These are phyloP conservation scores for Elsinoe batatas DNA, from an alignment of 2,329 filamentous ascomycete genomes.

Conservation along the genomic window DNA sequence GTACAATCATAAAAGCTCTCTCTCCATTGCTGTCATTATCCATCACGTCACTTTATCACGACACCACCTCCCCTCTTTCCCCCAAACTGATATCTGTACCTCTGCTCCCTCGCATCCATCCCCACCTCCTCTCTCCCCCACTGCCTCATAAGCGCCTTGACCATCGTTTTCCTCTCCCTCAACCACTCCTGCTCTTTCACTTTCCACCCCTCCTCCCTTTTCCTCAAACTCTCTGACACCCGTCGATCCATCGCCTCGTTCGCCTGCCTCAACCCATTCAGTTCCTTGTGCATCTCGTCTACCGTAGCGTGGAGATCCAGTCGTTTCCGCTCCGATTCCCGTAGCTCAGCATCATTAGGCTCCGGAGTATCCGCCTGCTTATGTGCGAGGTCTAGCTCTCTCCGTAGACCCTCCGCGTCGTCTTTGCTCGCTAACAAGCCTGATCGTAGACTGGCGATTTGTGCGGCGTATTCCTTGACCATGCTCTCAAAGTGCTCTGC, in stretches of 20 bases:
- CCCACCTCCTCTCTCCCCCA: constrained; percentile 57
- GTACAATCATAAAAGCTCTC: constrained; percentile 5
- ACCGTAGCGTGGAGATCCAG: constrained; percentile 3
- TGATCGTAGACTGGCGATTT: constrained; percentile 17
- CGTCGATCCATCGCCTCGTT: constrained; percentile 18
- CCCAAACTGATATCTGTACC: constrained; percentile 26
- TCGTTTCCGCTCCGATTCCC: constrained; percentile 7
- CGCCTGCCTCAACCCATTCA: constrained; percentile 18
- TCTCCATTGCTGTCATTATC: no score
- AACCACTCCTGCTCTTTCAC: constrained; percentile 16
- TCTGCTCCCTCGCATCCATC: constrained; percentile 19
- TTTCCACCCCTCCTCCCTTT: constrained; percentile 4
- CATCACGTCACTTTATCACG: no score
- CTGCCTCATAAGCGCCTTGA: constrained; percentile 57
- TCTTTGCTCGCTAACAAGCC: constrained; percentile 19
- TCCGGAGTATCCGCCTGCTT: constrained; percentile 16
- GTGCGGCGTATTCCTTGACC: constrained; percentile 13
- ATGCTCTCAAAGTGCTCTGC: neutral
- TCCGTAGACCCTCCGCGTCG: constrained; percentile 20
- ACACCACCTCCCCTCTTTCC: neutral
- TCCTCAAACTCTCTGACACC: constrained; percentile 2
- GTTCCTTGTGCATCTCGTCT: constrained; percentile 12
- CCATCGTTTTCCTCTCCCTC: constrained; percentile 25
- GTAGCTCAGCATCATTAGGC: constrained; percentile 12
- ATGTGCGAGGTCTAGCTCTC: constrained; percentile 16